Conservation (phyloP, 129 eudicot genomes). For the Artemisia annua region DNA sequence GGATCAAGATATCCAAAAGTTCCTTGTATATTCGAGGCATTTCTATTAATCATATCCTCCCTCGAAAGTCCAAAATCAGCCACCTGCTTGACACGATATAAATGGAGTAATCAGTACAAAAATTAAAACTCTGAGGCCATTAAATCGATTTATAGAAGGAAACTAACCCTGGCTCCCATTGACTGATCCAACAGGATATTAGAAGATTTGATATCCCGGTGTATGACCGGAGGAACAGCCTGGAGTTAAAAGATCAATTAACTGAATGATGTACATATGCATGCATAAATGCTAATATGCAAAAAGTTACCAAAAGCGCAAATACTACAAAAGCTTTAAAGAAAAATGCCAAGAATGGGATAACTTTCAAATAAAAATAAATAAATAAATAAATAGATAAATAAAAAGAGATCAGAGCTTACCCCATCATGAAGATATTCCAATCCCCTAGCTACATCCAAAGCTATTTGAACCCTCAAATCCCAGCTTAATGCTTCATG, state of each 20-base stretch:
- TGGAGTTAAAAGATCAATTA: constrained; percentile 33
- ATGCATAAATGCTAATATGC: neutral
- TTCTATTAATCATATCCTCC: constrained; percentile 82
- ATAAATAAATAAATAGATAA: neutral
- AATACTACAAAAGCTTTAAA: neutral
- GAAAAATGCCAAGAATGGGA: neutral
- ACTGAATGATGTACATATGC: constrained; percentile 2
- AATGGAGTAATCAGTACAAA: constrained; percentile 13
- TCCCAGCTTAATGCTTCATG: constrained; percentile 77
- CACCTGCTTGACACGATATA: constrained; percentile 46
- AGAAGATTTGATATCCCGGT: constrained; percentile 94
- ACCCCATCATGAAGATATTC: constrained; percentile 99
- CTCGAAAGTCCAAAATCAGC: constrained; percentile 98
- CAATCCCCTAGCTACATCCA: constrained; percentile 94
- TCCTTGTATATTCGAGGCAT: constrained; percentile 77
- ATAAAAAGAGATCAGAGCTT: constrained; percentile 26
- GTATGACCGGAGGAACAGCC: constrained; percentile 98
- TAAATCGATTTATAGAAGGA: neutral
- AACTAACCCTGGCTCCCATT: constrained; percentile 92
- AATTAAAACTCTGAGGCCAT: neutral
- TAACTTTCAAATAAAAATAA: neutral
- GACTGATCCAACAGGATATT: constrained; percentile 90
- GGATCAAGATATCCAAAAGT: constrained; percentile 98
- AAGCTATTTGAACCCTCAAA: constrained; percentile 79
- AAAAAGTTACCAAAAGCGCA: constrained; percentile 6